phyloP scores from a whole-genome alignment of 2,329 filamentous ascomycete genomes.

The Septoria linicola region DNA sequence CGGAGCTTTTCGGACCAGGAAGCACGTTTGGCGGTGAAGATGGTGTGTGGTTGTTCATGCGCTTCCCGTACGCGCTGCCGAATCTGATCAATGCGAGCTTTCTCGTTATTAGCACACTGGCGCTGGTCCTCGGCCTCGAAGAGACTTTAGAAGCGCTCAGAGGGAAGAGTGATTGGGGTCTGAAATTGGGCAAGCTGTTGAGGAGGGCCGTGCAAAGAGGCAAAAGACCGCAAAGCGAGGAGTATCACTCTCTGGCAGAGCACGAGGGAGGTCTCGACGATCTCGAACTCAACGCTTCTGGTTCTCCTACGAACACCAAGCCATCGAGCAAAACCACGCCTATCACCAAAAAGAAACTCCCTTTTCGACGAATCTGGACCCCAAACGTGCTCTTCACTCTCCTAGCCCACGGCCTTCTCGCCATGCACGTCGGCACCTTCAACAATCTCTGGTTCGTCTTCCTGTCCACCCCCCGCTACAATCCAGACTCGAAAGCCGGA shows the following conservation, averaged over 20 bases:
- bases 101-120: slow-evolving; percentile 54
- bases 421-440: slow-evolving; percentile 52
- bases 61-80: slow-evolving; percentile 68
- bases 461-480: slow-evolving; percentile 48
- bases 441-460: slow-evolving; percentile 52
- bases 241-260: slow-evolving; percentile 36
- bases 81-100: slow-evolving; percentile 65
- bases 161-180: slow-evolving; percentile 43
- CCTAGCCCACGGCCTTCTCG: slow-evolving; percentile 46
- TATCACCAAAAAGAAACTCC: slow-evolving; percentile 35
- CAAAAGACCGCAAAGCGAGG: slow-evolving; percentile 22
- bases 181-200: slow-evolving; percentile 43
- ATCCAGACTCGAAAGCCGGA: slow-evolving; percentile 29
- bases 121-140: slow-evolving; percentile 64
- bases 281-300: slow-evolving; percentile 23
- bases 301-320: background rate
- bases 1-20: slow-evolving; percentile 60
- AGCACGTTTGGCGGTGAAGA: slow-evolving; percentile 56
- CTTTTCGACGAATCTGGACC: slow-evolving; percentile 50
- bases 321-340: background rate
- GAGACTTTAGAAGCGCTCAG: slow-evolving; percentile 52
- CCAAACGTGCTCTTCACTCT: slow-evolving; percentile 47
- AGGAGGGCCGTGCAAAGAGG: slow-evolving; percentile 36
- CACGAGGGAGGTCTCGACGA: slow-evolving; percentile 31
- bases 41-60: slow-evolving; percentile 62